A percentile compares a stretch with the other conserved stretches of the same genome.
These are phyloP conservation scores for Triticum dicoccoides DNA, from an alignment of 176 grass and related monocot species.

Conservation along the genomic window DNA sequence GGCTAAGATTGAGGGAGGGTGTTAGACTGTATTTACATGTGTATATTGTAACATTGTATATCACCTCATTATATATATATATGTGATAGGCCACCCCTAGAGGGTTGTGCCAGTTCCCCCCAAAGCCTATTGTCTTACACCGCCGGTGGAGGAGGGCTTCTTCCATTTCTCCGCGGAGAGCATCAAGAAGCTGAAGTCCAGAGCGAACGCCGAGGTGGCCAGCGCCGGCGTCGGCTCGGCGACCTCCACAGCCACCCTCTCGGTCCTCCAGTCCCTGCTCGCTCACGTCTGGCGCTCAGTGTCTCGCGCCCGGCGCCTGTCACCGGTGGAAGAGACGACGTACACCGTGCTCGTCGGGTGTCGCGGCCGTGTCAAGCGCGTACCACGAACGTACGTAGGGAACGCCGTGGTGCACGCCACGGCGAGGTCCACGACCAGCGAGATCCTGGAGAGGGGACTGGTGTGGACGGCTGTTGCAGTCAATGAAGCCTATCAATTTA, in stretches of 20 bases:
- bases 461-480: not conserved
- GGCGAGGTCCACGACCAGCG: not conserved
- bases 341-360: conserved; percentile 2
- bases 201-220: not conserved
- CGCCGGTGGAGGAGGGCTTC: conserved; percentile 9
- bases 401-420: conserved; percentile 14
- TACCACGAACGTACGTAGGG: not conserved
- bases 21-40: too few species aligned
- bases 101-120: too few species aligned
- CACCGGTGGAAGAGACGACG: not conserved
- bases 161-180: not conserved
- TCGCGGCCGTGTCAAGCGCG: not conserved
- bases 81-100: too few species aligned
- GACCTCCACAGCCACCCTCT: not conserved
- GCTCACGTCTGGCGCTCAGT: conserved; percentile 6
- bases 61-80: too few species aligned
- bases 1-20: too few species aligned
- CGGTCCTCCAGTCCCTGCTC: conserved; percentile 3
- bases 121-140: too few species aligned
- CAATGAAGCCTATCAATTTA: too few species aligned
- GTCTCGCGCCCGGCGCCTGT: not conserved
- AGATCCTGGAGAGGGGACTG: not conserved
- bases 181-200: not conserved
- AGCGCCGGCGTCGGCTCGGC: not conserved
- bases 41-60: too few species aligned